A percentile compares a stretch with the other conserved stretches of the same genome.
Conservation (phyloP, 2,329 filamentous ascomycete genomes). For the Colletotrichum spaethianum region DNA sequence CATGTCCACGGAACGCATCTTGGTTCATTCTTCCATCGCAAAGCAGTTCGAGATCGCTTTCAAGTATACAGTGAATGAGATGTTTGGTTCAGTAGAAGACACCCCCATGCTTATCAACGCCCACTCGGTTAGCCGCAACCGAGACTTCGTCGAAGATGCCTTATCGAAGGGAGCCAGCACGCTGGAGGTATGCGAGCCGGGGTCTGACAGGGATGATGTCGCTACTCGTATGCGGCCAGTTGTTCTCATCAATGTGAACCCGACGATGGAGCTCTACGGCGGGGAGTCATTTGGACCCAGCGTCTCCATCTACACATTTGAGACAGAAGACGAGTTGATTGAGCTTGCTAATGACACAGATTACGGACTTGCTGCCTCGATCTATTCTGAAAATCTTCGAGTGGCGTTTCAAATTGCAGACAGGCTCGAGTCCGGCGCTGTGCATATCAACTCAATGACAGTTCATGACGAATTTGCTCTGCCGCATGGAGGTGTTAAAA, state of each 20-base stretch:
- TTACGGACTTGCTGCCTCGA: constrained; percentile 79
- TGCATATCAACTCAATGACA: constrained; percentile 77
- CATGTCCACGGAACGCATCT: constrained; percentile 77
- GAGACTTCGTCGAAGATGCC: constrained; percentile 77
- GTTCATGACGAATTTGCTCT: constrained; percentile 75
- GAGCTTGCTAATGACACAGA: constrained; percentile 85
- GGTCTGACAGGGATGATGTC: constrained; percentile 49
- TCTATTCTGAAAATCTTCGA: constrained; percentile 80
- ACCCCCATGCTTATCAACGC: background rate
- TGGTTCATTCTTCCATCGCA: constrained; percentile 50
- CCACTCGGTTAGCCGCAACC: constrained; percentile 71
- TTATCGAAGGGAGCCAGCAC: constrained; percentile 72
- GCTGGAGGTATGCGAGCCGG: constrained; percentile 47
- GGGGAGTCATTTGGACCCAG: constrained; percentile 85
- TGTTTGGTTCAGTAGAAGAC: background rate
- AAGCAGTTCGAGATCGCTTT: constrained; percentile 32
- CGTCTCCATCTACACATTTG: constrained; percentile 76
- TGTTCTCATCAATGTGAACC: constrained; percentile 74
- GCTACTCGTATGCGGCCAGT: constrained; percentile 71
- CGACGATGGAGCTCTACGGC: constrained; percentile 79
- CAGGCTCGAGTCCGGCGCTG: constrained; percentile 76
- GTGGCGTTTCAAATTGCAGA: constrained; percentile 72
- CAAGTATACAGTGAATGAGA: background rate
- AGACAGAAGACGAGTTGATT: constrained; percentile 80
- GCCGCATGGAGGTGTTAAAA: constrained; percentile 77